A percentile compares a stretch with the other conserved stretches of the same genome.
Evolutionary conservation across 2,329 filamentous ascomycete species (phyloP).

Genomic region (Microsporum audouinii): DNA sequence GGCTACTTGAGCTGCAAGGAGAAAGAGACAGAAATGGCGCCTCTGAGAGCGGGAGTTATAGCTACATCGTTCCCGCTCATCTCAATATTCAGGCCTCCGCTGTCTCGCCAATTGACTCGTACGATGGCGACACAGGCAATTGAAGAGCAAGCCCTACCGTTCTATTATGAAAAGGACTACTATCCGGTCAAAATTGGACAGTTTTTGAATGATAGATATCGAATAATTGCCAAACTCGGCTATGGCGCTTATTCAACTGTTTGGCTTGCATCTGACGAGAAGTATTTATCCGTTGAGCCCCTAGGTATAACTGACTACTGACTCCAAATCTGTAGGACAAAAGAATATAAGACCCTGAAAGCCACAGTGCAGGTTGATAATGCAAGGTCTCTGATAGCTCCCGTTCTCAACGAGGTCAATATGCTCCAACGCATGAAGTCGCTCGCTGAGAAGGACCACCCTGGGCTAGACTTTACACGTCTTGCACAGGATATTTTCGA

Average conservation of each 20-base stretch:
- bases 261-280: constrained; percentile 18
- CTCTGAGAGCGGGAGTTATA: background rate
- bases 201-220: constrained; percentile 16
- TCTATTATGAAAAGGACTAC: constrained; percentile 17
- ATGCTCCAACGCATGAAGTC: constrained; percentile 15
- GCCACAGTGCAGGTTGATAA: constrained; percentile 13
- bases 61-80: background rate
- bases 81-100: background rate
- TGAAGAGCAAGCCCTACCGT: constrained; percentile 11
- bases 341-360: constrained; percentile 17
- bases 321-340: constrained; percentile 3
- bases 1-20: background rate
- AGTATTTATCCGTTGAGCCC: background rate
- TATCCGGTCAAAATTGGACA: constrained; percentile 18
- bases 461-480: constrained; percentile 16
- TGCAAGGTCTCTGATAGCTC: background rate
- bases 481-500: constrained; percentile 20
- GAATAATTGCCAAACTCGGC: constrained; percentile 19
- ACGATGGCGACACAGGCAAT: background rate
- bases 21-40: background rate
- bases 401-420: constrained; percentile 17
- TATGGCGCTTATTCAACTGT: constrained; percentile 20
- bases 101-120: constrained; percentile 1
- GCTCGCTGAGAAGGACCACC: constrained; percentile 13
- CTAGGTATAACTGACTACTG: background rate